phyloP scores from a whole-genome alignment of 1,284 basidiomycete genomes.

The Bothia castanella region DNA sequence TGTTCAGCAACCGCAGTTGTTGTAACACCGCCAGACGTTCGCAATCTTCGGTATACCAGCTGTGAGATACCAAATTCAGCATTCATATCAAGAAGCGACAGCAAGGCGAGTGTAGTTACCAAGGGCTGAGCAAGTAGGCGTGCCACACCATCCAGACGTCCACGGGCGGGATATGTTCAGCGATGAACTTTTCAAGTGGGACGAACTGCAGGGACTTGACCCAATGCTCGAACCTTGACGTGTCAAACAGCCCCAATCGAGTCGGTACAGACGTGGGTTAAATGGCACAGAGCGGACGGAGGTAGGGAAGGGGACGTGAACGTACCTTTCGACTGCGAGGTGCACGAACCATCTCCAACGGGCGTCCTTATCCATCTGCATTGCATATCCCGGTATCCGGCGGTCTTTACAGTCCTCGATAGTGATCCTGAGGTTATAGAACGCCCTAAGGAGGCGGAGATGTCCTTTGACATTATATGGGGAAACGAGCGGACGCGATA shows the following conservation, averaged over 20 bases:
- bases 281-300: too few relatives aligned
- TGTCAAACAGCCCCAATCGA: too few relatives aligned
- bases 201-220: constrained; percentile 23
- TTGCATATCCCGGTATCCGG: constrained; percentile 25
- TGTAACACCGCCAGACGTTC: constrained; percentile 30
- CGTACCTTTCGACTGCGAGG: constrained; percentile 31
- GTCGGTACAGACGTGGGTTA: too few relatives aligned
- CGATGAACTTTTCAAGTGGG: constrained; percentile 27
- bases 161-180: constrained; percentile 36
- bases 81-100: background rate
- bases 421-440: constrained; percentile 24
- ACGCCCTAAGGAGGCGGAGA: constrained; percentile 29
- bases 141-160: constrained; percentile 51
- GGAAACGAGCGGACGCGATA: constrained; percentile 23
- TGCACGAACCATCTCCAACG: constrained; percentile 33
- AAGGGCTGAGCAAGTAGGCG: constrained; percentile 41
- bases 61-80: constrained; percentile 14
- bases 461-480: constrained; percentile 28
- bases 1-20: constrained; percentile 23
- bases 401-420: constrained; percentile 29
- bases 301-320: background rate
- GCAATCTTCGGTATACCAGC: constrained; percentile 41
- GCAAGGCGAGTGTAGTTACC: constrained; percentile 25
- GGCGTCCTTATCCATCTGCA: constrained; percentile 23
- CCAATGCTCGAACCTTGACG: constrained; percentile 37